Evolutionary conservation across 352 stramenopile species (phyloP).

Genomic region (Globisporangium echinulatum): DNA sequence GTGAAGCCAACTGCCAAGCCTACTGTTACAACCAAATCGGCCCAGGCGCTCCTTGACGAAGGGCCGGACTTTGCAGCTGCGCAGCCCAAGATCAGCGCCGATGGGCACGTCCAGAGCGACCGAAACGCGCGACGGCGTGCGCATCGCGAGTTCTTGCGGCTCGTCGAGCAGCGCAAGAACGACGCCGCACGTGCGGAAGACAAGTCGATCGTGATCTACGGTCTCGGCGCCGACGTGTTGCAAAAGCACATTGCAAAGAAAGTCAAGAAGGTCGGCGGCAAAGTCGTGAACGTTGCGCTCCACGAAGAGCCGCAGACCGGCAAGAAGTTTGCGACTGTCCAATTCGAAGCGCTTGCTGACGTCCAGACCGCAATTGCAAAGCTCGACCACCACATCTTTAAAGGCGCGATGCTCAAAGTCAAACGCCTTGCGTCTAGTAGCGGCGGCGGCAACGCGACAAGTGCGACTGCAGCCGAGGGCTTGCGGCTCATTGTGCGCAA

Average conservation of each 20-base stretch:
- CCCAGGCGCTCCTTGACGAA: constrained; percentile 6
- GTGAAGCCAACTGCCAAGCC: constrained; percentile 7
- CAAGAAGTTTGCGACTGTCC: constrained; percentile 58
- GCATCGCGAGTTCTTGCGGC: constrained; percentile 69
- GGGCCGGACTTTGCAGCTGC: constrained; percentile 7
- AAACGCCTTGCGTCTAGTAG: constrained; percentile 27
- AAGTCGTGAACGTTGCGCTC: constrained; percentile 46
- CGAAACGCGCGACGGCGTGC: constrained; percentile 70
- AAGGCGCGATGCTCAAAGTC: constrained; percentile 65
- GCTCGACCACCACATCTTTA: constrained; percentile 82
- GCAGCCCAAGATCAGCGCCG: constrained; percentile 9
- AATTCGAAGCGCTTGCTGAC: constrained; percentile 51
- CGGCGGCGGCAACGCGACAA: constrained; percentile 17
- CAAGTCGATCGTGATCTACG: constrained; percentile 76
- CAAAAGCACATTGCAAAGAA: constrained; percentile 81
- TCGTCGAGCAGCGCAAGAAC: constrained; percentile 64
- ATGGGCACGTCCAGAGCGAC: constrained; percentile 59
- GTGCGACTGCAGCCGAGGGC: constrained; percentile 36
- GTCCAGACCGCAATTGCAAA: constrained; percentile 51
- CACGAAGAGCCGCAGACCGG: constrained; percentile 50
- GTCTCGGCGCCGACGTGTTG: constrained; percentile 54
- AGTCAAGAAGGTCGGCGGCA: constrained; percentile 62
- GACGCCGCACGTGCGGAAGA: constrained; percentile 35
- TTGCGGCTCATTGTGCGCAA: constrained; percentile 82
- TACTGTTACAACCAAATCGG: constrained; percentile 10